Evolutionary conservation across 306 rosid genomes (phyloP).

Genomic region (Medicago ruthenica): DNA sequence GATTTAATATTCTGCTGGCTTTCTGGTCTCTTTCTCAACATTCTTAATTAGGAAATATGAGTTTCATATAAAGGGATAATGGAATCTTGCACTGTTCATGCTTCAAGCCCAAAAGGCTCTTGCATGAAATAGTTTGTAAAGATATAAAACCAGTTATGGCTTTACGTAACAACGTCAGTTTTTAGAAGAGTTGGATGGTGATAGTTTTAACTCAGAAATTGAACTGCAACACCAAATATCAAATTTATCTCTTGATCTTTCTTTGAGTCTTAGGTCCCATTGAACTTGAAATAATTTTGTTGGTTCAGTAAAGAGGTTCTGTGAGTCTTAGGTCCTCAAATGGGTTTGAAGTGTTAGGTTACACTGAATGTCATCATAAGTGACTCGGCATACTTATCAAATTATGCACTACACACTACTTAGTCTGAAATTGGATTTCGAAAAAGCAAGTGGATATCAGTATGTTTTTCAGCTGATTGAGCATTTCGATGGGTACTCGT

Average conservation of each 20-base stretch:
- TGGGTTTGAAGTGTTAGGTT: slow-evolving; percentile 5
- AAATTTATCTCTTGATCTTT: slow-evolving; percentile 31
- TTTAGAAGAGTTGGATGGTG: too few relatives aligned
- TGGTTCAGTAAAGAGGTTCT: slow-evolving; percentile 21
- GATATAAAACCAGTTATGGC: too few relatives aligned
- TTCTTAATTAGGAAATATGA: too few relatives aligned
- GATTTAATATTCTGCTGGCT: too few relatives aligned
- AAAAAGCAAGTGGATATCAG: slow-evolving; percentile 27
- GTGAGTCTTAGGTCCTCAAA: slow-evolving; percentile 19
- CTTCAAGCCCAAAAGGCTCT: too few relatives aligned
- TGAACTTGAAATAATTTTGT: slow-evolving; percentile 38
- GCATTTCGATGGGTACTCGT: slow-evolving; percentile 31
- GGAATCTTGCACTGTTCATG: too few relatives aligned
- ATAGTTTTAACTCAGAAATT: too few relatives aligned
- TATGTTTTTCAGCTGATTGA: slow-evolving; percentile 25
- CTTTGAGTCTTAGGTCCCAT: slow-evolving; percentile 15
- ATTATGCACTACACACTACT: slow-evolving; percentile 1
- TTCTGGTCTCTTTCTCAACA: too few relatives aligned
- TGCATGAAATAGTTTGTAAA: too few relatives aligned
- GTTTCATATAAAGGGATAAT: too few relatives aligned
- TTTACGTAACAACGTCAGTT: too few relatives aligned
- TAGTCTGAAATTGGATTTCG: neutral
- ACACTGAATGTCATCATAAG: slow-evolving; percentile 14
- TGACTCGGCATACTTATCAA: slow-evolving; percentile 2
- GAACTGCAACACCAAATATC: neutral